phyloP scores from a whole-genome alignment of 371 early-diverging fungal genomes.

The Vairimorpha necatrix region DNA sequence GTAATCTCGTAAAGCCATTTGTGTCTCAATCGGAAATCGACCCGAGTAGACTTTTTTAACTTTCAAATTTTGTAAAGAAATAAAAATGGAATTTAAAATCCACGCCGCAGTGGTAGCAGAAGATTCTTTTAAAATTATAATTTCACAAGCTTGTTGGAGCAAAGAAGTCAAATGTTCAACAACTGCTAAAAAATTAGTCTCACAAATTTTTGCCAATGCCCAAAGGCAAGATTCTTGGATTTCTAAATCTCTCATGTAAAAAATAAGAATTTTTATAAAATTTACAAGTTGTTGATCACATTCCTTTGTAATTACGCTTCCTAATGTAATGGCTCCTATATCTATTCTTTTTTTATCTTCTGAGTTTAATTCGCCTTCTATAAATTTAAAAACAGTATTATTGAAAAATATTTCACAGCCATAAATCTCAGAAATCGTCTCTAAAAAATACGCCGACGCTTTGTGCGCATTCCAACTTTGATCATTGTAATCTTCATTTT shows the following conservation, averaged over 20 bases:
- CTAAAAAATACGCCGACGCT: conserved; percentile 57
- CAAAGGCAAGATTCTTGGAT: conserved; percentile 49
- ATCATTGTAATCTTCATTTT: conserved; percentile 48
- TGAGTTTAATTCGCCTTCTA: conserved; percentile 33
- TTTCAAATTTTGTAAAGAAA: conserved; percentile 18
- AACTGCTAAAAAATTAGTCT: conserved; percentile 48
- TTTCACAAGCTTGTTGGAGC: conserved; percentile 21
- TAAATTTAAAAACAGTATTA: conserved; percentile 24
- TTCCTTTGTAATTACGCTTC: conserved; percentile 32
- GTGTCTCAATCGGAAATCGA: conserved; percentile 13
- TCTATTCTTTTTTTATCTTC: conserved; percentile 36
- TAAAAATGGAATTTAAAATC: conserved; percentile 30
- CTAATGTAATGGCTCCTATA: conserved; percentile 57
- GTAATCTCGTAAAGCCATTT: background rate
- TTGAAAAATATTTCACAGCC: conserved; percentile 25
- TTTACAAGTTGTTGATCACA: conserved; percentile 23
- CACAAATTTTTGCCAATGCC: conserved; percentile 55
- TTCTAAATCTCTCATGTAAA: conserved; percentile 15
- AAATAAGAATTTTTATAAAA: conserved; percentile 23
- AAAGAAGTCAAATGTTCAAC: conserved; percentile 26
- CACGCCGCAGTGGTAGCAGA: conserved; percentile 54
- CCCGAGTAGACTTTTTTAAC: background rate
- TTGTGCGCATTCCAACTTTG: conserved; percentile 57
- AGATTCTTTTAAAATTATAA: conserved; percentile 23
- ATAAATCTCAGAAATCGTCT: conserved; percentile 24